phyloP scores from a whole-genome alignment of 148 eudicot species.

The Vaccinium myrtillus region DNA sequence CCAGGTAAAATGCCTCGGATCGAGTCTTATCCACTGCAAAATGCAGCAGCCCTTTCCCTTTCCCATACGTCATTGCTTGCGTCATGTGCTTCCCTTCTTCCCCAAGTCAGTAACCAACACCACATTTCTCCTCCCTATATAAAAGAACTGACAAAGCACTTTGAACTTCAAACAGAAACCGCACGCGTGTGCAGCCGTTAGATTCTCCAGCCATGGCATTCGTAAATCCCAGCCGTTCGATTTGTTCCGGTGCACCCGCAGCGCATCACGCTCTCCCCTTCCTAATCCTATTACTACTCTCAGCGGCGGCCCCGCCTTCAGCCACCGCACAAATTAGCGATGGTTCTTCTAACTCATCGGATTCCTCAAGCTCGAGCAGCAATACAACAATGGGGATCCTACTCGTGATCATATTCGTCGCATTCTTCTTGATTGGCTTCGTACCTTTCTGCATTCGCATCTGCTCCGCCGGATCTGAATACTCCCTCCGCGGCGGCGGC shows the following conservation, averaged over 20 bases:
- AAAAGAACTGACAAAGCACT: neutral
- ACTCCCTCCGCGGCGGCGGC: neutral
- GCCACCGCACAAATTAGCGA: slow-evolving; percentile 8
- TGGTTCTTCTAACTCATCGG: neutral
- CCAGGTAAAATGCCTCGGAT: too few relatives aligned
- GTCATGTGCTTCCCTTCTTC: too few relatives aligned
- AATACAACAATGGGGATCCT: slow-evolving; percentile 22
- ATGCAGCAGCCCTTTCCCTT: too few relatives aligned
- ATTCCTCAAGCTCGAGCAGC: neutral
- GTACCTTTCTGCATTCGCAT: slow-evolving; percentile 36
- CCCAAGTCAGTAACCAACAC: too few relatives aligned
- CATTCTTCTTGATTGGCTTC: slow-evolving; percentile 34
- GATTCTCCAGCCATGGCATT: neutral
- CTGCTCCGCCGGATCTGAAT: neutral
- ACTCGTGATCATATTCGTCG: slow-evolving; percentile 22
- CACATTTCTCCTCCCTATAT: too few relatives aligned
- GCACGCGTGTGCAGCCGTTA: neutral
- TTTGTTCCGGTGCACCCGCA: neutral
- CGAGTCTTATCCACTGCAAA: too few relatives aligned
- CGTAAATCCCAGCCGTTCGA: neutral
- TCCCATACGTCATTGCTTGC: too few relatives aligned
- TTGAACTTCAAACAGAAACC: neutral
- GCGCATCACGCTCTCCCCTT: neutral
- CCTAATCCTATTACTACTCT: neutral
- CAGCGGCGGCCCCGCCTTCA: neutral